Evolutionary conservation across 1,139 yeast species (phyloP).

Genomic region (Nadsonia commutata): DNA sequence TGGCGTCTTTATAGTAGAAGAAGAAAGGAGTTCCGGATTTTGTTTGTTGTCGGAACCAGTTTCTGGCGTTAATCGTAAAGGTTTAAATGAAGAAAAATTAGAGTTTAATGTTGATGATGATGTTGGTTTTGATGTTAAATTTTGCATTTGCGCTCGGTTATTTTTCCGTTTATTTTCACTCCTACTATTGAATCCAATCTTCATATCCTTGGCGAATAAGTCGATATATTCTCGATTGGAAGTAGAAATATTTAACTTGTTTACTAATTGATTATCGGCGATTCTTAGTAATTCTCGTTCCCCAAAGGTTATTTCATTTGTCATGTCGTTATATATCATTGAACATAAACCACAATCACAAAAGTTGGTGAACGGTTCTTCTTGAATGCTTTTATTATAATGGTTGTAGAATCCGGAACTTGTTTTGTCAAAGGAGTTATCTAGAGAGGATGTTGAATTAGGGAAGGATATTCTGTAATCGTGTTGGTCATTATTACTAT

Average conservation of each 20-base stretch:
- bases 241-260: too few relatives aligned
- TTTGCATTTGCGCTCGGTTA: neutral
- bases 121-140: neutral
- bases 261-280: neutral
- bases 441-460: neutral
- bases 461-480: neutral
- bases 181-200: neutral
- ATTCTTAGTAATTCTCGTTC: neutral
- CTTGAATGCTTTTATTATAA: neutral
- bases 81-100: too few relatives aligned
- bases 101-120: neutral
- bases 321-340: neutral
- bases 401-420: neutral
- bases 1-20: too few relatives aligned
- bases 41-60: too few relatives aligned
- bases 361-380: neutral
- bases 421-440: neutral
- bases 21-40: too few relatives aligned
- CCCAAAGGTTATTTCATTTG: neutral
- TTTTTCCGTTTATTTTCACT: neutral
- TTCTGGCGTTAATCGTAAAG: too few relatives aligned
- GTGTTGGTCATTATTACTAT: too few relatives aligned
- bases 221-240: neutral
- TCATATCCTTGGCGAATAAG: neutral
- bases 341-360: neutral